A percentile compares a stretch with the other conserved stretches of the same genome.
phyloP scores from a whole-genome alignment of 2,329 filamentous ascomycete species.

The Alternaria consortialis region DNA sequence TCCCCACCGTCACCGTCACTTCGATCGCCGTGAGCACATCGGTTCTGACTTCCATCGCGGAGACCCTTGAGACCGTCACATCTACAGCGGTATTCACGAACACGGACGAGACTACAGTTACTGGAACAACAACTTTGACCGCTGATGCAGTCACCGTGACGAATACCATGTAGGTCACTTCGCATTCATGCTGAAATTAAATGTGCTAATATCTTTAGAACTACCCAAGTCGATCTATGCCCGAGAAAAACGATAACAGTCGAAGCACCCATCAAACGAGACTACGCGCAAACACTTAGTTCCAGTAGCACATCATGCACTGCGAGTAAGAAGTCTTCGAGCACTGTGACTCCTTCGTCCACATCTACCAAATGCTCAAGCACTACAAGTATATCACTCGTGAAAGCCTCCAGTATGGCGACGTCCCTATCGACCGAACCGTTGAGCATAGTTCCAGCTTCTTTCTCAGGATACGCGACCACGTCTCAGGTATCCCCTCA shows the following conservation, averaged over 20 bases:
- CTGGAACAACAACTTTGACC: background rate
- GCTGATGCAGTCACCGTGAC: background rate
- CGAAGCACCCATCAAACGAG: background rate
- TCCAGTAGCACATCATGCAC: conserved; percentile 1
- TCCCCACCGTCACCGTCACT: background rate
- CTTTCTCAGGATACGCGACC: background rate
- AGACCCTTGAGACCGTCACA: background rate
- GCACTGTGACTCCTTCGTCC: background rate
- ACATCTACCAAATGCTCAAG: conserved; percentile 1
- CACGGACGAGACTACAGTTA: background rate
- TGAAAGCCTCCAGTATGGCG: background rate
- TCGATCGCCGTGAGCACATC: background rate
- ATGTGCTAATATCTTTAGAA: background rate
- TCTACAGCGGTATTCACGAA: background rate
- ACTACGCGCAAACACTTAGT: background rate
- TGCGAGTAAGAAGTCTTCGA: background rate
- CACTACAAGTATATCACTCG: background rate
- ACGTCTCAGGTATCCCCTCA: background rate
- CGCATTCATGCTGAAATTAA: too few species aligned
- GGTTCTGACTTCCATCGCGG: background rate
- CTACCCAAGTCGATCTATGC: background rate
- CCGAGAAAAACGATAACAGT: background rate
- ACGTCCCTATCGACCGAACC: background rate
- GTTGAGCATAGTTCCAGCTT: background rate
- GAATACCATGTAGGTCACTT: background rate